Base-by-base conservation (phyloP, 306 rosid genomes). In the Pyrus bretschneideri region DNA sequence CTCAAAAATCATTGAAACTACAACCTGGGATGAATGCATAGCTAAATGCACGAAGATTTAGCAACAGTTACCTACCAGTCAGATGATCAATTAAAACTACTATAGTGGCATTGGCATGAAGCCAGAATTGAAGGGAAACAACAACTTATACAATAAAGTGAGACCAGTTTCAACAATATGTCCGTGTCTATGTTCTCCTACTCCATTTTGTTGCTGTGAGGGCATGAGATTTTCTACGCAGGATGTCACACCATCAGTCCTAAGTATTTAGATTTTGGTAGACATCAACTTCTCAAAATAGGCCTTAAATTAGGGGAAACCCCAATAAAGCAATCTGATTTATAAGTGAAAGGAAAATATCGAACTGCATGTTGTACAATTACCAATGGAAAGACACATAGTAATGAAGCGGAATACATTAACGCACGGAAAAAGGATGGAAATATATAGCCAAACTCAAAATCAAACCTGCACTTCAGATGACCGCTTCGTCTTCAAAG, bases 401-500 rank as follows among this genome's bases (percentile, higher is more conserved):
- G 11, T 71, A 71, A 12, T 58, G 25, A 72, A 9, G 55, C 3
- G 33, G 31, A n/a, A 72, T 11, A 12, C 33, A n/a, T 33, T 57
- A 73, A 25, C 13, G 22, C 13, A 3, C 6, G 30, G 7, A n/a
- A 11, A 13, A 8, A 9, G 5, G 46, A 22, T 52, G 33, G 54
- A 57, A 55, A 42, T 1, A 42, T n/a, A 7, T 15, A 38, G 40
- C 45, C 27, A 59, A 31, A 30, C 42, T 55, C 23, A 7, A 71
- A 31, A 3, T 69, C 10, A 58, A 80, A 94, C 98, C 93, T 90
- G 89, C 40, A 87, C 81, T 27, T 89, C 80, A 66, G 95, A 73
- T 49, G 77, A 10, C 27, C 79, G 69, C 80, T 87, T 91, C 14
- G 98, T 94, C 91, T 94, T 94, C 58, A 94, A 91, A 72, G 3